These are phyloP conservation scores for Sicyos baderoa DNA, from an alignment of 306 rosid species.

Conservation along the genomic window DNA sequence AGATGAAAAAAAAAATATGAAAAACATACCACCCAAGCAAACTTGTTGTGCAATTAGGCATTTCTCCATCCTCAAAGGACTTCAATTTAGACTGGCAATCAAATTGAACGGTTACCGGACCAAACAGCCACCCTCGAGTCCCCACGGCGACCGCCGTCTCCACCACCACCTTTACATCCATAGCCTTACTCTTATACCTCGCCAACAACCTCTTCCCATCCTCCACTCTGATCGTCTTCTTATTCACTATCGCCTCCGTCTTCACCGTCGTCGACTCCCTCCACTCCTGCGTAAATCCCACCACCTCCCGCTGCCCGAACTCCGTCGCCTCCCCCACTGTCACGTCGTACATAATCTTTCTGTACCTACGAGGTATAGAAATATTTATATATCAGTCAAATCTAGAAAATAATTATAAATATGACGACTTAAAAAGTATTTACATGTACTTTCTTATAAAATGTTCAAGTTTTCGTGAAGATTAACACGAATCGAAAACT, in stretches of 20 bases:
- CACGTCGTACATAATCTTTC: not conserved
- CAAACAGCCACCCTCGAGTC: slow-evolving; percentile 34
- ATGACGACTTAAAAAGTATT: too few relatives aligned
- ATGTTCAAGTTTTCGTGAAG: too few relatives aligned
- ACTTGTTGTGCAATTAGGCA: slow-evolving; percentile 47
- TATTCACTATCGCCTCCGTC: slow-evolving; percentile 31
- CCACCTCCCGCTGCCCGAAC: slow-evolving; percentile 21
- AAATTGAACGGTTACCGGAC: slow-evolving; percentile 27
- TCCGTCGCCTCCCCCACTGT: slow-evolving; percentile 25
- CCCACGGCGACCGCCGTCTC: slow-evolving; percentile 30
- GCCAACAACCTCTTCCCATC: slow-evolving; percentile 30
- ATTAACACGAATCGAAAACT: too few relatives aligned
- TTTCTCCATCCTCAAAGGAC: slow-evolving; percentile 35
- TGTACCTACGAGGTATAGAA: not conserved
- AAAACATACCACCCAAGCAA: slow-evolving; percentile 44
- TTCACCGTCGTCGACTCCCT: slow-evolving; percentile 31
- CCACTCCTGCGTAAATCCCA: slow-evolving; percentile 32
- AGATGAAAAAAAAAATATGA: not conserved
- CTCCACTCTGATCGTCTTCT: slow-evolving; percentile 24
- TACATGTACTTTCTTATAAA: too few relatives aligned
- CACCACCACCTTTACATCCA: slow-evolving; percentile 39
- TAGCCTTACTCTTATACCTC: slow-evolving; percentile 23
- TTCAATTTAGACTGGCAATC: slow-evolving; percentile 41
- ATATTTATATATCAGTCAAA: too few relatives aligned
- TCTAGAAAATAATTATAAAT: too few relatives aligned